phyloP scores from a whole-genome alignment of 2,329 filamentous ascomycete genomes.

The Cercospora zeina region DNA sequence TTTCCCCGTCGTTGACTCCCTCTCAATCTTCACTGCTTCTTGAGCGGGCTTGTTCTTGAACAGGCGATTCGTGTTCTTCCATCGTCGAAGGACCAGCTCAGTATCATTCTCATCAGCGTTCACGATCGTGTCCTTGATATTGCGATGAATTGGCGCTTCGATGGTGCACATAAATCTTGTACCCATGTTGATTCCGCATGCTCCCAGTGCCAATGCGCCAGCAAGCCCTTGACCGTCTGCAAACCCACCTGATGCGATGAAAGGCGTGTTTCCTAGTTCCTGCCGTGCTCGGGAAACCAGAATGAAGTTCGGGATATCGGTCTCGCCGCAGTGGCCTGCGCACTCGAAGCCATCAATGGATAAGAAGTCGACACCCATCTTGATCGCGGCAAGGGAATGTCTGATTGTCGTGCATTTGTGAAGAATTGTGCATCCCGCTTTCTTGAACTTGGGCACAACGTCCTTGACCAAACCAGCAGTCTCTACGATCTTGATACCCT shows the following conservation, averaged over 20 bases:
- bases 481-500: conserved; percentile 86
- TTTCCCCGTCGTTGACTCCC: conserved; percentile 75
- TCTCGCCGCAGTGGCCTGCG: conserved; percentile 82
- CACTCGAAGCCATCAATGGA: conserved; percentile 97
- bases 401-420: conserved; percentile 97
- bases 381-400: conserved; percentile 86
- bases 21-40: conserved; percentile 78
- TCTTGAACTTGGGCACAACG: conserved; percentile 82
- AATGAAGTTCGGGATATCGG: conserved; percentile 84
- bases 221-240: conserved; percentile 90
- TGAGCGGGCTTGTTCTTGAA: conserved; percentile 85
- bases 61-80: conserved; percentile 86
- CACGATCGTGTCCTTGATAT: conserved; percentile 91
- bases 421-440: conserved; percentile 71
- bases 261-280: conserved; percentile 76
- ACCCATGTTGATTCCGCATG: conserved; percentile 95
- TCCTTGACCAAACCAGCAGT: conserved; percentile 84
- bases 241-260: conserved; percentile 92
- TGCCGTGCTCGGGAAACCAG: conserved; percentile 81
- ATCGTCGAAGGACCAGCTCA: conserved; percentile 77
- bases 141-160: conserved; percentile 80
- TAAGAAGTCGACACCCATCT: conserved; percentile 91
- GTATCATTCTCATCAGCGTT: conserved; percentile 85
- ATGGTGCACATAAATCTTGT: conserved; percentile 95
- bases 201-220: conserved; percentile 81